Conservation (phyloP, 1,284 basidiomycete genomes). For the Ganoderma lingzhi region DNA sequence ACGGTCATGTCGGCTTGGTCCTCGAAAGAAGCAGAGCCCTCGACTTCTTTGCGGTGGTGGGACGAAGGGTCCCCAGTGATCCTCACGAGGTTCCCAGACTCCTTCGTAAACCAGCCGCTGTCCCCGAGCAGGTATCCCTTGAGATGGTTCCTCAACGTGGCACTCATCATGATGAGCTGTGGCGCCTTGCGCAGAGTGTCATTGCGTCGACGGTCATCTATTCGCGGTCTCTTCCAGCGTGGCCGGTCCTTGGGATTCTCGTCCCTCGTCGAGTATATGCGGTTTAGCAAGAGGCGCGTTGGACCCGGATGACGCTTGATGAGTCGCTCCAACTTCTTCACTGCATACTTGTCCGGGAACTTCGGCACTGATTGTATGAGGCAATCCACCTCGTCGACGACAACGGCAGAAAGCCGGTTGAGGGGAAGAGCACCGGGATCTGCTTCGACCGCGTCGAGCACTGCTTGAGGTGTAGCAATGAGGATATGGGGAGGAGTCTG, state of each 20-base stretch:
- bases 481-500: conserved; percentile 67
- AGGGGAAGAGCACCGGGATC: conserved; percentile 55
- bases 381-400: conserved; percentile 80
- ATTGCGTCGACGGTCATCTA: neutral
- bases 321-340: conserved; percentile 49
- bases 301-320: conserved; percentile 61
- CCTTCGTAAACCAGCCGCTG: conserved; percentile 62
- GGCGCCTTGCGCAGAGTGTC: conserved; percentile 39
- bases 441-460: conserved; percentile 61
- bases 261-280: conserved; percentile 49
- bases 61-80: conserved; percentile 45
- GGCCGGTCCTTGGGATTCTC: neutral
- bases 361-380: conserved; percentile 57
- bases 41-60: conserved; percentile 15
- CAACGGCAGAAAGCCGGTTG: conserved; percentile 58
- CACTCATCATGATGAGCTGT: conserved; percentile 74
- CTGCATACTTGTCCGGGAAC: conserved; percentile 46
- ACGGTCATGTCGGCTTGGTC: conserved; percentile 34
- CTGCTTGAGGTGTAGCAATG: conserved; percentile 74
- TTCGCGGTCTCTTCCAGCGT: conserved; percentile 6
- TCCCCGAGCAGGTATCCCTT: conserved; percentile 58
- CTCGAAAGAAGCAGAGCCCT: conserved; percentile 19
- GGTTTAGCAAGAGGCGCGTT: conserved; percentile 65
- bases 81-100: conserved; percentile 52
- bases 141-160: conserved; percentile 67